Base-by-base conservation (phyloP, 208 protist species). In the Leishmania mexicana region DNA sequence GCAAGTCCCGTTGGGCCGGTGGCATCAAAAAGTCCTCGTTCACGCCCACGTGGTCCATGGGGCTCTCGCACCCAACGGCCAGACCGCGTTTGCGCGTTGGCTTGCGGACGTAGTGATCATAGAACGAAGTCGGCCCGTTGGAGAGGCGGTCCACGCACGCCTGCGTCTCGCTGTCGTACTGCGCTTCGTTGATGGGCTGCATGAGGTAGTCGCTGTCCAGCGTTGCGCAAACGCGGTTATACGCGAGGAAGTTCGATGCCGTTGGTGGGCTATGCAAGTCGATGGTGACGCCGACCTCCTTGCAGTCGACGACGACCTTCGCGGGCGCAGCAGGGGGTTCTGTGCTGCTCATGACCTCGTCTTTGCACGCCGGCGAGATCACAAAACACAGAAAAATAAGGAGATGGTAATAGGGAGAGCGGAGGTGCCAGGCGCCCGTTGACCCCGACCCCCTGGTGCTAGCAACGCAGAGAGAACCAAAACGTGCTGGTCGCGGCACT, bases 81-180 rank as follows among this genome's bases (percentile, higher is more conserved):
- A 89, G 62, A 45, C 90, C 90, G 67, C 85, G 89, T 60, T 94
- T 92, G 62, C 84, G 86, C 47, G 49, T 88, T 19, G 88, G 85
- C 53, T 86, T 79, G 47, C 57, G 54, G 24, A 88, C 86, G 76
- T 90, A 94, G 71, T 94, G 91, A 62, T 92, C 89, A 72, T 93
- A 92, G 54, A 92, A 94, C 7, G 87, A 90, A 0, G 58, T 73
- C 8, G 84, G 87, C 31, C 87, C 86, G 35, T 89, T 87, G 54
- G 82, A 83, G 28, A 57, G 35, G n/a, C 75, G 83, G 76, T 94
- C 91, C 13, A 94, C 88, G 68, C 91, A 94, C 2, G 83, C 87
- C 84, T 94, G 91, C 45, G 91, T 94, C 70, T 94, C 91, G 71
- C 89, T 93, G 76, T 94, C 91, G 78, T 93, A 94, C 75, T 92